Evolutionary conservation across 1,284 basidiomycete species (phyloP), one percentile per base, ranked within the genome.

Genomic region (Ceratorhiza oryzae-sativae): DNA sequence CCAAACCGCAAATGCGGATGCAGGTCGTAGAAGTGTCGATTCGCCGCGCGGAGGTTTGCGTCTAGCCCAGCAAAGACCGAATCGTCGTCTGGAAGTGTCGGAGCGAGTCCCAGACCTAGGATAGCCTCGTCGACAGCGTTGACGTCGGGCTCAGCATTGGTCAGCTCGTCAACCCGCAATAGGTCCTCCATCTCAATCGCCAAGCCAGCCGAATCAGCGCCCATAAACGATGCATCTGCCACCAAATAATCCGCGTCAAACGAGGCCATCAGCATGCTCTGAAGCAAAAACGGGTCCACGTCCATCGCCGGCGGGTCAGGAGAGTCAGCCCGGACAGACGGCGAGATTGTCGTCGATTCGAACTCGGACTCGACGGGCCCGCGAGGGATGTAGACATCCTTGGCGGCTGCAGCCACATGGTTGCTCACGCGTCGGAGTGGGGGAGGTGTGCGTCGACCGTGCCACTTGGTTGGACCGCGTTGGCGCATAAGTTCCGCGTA

Each of bases 401-500:
- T 25, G 18, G 25, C 15, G 18, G 63, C 23, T 8, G 63, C 30
- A 6, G 20, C 10, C 10, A 23, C 48, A 10, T 42, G 48, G 13
- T 12, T n/a, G n/a, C 36, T 23, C 41, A 41, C 25, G 20, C 32
- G 49, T 23, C 49, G 49, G 13, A 67, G 36, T 3, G 48, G 63
- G 12, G 63, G 63, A 13, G 63, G 63, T 1, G 49, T 41, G 27
- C 34, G 63, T 30, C 32, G 49, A 25, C 63, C 63, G 25, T 67
- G 49, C 63, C 63, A 67, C 10, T 34, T 67, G 46, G 63, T 67
- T 13, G 63, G 63, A 8, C 61, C 46, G 18, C 61, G 61, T 25
- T 42, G 30, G 42, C 42, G 41, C 41, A 63, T 48, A 27, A 39
- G 34, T 39, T 58, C 34, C 6, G 55, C 55, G 32, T 58, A 58